Conservation (phyloP, 1,284 basidiomycete genomes). For the Puccinia sorghi region DNA sequence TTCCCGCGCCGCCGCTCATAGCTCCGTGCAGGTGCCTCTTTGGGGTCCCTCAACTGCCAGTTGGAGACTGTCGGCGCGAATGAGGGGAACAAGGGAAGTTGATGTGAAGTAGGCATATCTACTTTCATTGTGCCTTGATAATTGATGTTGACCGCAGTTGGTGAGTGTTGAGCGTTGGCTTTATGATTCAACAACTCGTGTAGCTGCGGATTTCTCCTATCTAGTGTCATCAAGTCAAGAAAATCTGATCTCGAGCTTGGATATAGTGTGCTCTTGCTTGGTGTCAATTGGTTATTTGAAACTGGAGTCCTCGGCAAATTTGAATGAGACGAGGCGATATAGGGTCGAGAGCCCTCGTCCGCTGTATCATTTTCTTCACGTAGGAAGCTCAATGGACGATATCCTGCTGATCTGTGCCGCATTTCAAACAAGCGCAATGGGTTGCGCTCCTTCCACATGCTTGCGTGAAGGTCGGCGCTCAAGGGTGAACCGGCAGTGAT, state of each 20-base stretch:
- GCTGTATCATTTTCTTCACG: background rate
- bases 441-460: slow-evolving; percentile 4
- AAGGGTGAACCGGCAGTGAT: slow-evolving; percentile 3
- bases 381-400: slow-evolving; percentile 21
- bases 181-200: background rate
- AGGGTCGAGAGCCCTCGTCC: background rate
- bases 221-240: background rate
- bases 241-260: background rate
- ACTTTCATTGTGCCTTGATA: background rate
- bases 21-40: background rate
- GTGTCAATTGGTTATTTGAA: background rate
- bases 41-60: background rate
- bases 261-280: background rate
- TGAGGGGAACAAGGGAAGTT: background rate
- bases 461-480: background rate
- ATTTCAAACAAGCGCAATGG: slow-evolving; percentile 9
- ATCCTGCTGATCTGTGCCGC: background rate
- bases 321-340: background rate
- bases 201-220: background rate
- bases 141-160: background rate
- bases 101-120: background rate
- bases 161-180: background rate
- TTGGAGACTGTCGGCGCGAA: background rate
- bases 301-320: background rate
- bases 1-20: background rate